These are phyloP conservation scores for Suillus clintonianus DNA, from an alignment of 768 basidiomycete genomes.

Conservation along the genomic window DNA sequence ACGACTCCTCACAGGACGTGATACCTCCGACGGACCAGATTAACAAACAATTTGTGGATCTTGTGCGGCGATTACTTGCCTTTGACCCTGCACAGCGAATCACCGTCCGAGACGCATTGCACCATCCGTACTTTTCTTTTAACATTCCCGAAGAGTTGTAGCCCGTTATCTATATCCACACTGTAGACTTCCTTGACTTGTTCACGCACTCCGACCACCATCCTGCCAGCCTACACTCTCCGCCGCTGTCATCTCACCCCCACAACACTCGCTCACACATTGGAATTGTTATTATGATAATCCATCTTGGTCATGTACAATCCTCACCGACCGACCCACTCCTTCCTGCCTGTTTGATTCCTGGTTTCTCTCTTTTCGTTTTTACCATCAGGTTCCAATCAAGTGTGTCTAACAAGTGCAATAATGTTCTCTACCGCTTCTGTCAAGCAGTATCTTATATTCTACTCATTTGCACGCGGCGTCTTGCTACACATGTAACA, in stretches of 20 bases:
- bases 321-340: slow-evolving; percentile 31
- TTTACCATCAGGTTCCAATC: slow-evolving; percentile 15
- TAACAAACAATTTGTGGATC: slow-evolving; percentile 82
- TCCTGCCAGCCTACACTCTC: not conserved
- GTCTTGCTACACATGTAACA: slow-evolving; percentile 22
- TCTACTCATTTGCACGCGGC: slow-evolving; percentile 20
- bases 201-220: slow-evolving; percentile 1
- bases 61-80: slow-evolving; percentile 82
- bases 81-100: slow-evolving; percentile 91
- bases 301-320: slow-evolving; percentile 39
- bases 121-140: slow-evolving; percentile 82
- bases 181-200: slow-evolving; percentile 31
- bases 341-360: slow-evolving; percentile 29
- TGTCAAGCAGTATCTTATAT: slow-evolving; percentile 34
- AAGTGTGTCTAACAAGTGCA: slow-evolving; percentile 29
- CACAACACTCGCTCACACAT: slow-evolving; percentile 14
- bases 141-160: slow-evolving; percentile 70
- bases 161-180: slow-evolving; percentile 37
- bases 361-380: slow-evolving; percentile 15
- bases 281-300: slow-evolving; percentile 38
- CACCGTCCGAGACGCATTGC: slow-evolving; percentile 83
- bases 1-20: slow-evolving; percentile 60
- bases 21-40: slow-evolving; percentile 74
- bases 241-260: slow-evolving; percentile 6
- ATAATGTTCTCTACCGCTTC: slow-evolving; percentile 23